Conservation (phyloP, 2,329 filamentous ascomycete species). For the Penicillium sp. region DNA sequence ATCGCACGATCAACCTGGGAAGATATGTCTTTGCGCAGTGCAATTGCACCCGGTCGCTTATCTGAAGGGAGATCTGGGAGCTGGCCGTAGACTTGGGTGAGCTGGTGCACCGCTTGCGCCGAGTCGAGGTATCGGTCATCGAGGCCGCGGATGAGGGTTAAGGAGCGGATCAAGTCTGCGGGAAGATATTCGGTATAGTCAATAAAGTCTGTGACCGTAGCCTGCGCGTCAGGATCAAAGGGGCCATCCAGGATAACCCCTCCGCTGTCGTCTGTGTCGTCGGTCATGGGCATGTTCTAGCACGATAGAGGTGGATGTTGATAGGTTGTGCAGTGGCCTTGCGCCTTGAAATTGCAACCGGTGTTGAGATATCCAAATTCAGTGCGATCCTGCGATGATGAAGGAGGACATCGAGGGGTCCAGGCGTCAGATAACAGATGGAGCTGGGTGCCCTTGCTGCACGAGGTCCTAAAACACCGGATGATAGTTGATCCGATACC, state of each 20-base stretch:
- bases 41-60: slow-evolving; percentile 44
- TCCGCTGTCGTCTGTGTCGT: slow-evolving; percentile 36
- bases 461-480: slow-evolving; percentile 7
- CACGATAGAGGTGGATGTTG: not conserved
- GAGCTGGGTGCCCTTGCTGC: slow-evolving; percentile 3
- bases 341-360: not conserved
- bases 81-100: slow-evolving; percentile 38
- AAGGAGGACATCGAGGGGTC: slow-evolving; percentile 10
- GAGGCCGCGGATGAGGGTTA: slow-evolving; percentile 51
- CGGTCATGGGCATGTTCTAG: slow-evolving; percentile 30
- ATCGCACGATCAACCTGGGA: slow-evolving; percentile 47
- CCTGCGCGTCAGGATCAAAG: slow-evolving; percentile 56
- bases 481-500: not conserved
- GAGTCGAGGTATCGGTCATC: slow-evolving; percentile 40
- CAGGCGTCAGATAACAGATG: slow-evolving; percentile 12
- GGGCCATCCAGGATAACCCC: slow-evolving; percentile 41
- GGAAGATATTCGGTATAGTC: slow-evolving; percentile 63
- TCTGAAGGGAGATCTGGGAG: slow-evolving; percentile 45
- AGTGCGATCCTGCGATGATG: not conserved
- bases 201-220: slow-evolving; percentile 58
- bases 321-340: too few species aligned
- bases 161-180: slow-evolving; percentile 54
- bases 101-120: slow-evolving; percentile 35
- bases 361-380: not conserved
- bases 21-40: slow-evolving; percentile 50